phyloP scores from a whole-genome alignment of 164 flowering plant species.

The Saururus chinensis region DNA sequence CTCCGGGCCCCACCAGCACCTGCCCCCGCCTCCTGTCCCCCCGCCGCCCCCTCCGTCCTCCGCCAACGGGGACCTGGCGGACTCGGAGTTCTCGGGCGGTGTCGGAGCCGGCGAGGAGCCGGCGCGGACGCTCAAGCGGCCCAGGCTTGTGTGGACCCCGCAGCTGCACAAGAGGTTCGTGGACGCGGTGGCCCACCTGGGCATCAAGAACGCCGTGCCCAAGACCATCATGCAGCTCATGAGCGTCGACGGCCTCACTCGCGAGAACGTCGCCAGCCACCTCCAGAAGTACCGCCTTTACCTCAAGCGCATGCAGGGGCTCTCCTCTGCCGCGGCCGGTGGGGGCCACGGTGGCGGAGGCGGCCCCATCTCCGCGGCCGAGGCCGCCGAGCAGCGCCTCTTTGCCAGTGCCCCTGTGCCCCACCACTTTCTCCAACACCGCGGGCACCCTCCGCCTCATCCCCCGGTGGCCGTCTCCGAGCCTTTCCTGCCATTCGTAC shows the following conservation, averaged over 20 bases:
- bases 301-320: constrained; percentile 87
- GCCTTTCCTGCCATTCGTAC: constrained; percentile 62
- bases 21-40: constrained; percentile 3
- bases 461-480: constrained; percentile 22
- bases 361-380: constrained; percentile 24
- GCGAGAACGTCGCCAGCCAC: constrained; percentile 98
- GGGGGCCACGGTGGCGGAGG: constrained; percentile 20
- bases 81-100: constrained; percentile 34
- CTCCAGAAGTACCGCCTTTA: constrained; percentile 90
- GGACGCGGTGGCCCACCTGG: constrained; percentile 94
- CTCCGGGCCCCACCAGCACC: constrained; percentile 7
- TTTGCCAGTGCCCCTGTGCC: constrained; percentile 88
- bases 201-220: constrained; percentile 98
- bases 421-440: constrained; percentile 64
- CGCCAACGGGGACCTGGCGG: constrained; percentile 51
- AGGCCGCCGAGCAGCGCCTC: constrained; percentile 78
- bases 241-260: constrained; percentile 94
- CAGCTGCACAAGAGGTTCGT: constrained; percentile 97
- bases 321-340: constrained; percentile 42
- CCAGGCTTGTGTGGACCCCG: constrained; percentile 91
- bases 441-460: neutral
- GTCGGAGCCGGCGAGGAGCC: constrained; percentile 56
- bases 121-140: constrained; percentile 82
- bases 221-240: constrained; percentile 99
- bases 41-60: neutral